Percentiles rank a stretch among this genome's conserved stretches.
Evolutionary conservation across 1,284 basidiomycete genomes (phyloP).

Genomic region (Bondarzewia mesenterica): DNA sequence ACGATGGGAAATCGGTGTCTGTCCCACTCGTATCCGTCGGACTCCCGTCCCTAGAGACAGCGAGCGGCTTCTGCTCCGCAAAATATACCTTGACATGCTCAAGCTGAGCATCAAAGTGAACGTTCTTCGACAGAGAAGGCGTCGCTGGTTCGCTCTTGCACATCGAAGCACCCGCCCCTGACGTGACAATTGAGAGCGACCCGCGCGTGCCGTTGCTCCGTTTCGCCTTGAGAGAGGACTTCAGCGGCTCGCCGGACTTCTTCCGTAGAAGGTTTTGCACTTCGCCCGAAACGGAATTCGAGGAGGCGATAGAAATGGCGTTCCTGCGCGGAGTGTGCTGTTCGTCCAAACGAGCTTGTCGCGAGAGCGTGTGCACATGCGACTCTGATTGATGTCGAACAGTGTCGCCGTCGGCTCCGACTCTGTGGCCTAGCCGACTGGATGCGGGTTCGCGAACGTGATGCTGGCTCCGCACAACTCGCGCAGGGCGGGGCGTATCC

Average conservation of each 20-base stretch:
- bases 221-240: conserved; percentile 80
- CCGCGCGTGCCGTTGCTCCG: conserved; percentile 34
- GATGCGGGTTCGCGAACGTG: neutral
- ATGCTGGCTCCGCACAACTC: neutral
- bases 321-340: neutral
- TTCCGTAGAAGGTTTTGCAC: conserved; percentile 53
- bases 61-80: conserved; percentile 88
- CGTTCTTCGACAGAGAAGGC: conserved; percentile 61
- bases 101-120: conserved; percentile 89
- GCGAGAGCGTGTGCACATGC: conserved; percentile 16
- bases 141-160: conserved; percentile 57
- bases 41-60: conserved; percentile 86
- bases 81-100: conserved; percentile 92
- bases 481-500: conserved; percentile 22
- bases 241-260: conserved; percentile 89
- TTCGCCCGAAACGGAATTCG: neutral
- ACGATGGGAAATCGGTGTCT: conserved; percentile 60
- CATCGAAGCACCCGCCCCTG: no score
- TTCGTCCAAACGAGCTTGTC: neutral
- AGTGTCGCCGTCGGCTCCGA: neutral
- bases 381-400: conserved; percentile 29
- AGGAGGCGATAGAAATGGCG: conserved; percentile 1
- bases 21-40: conserved; percentile 62
- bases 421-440: neutral
- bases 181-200: conserved; percentile 43